These are phyloP conservation scores for Macrolepiota dolichaula DNA, from an alignment of 768 basidiomycete species.

Conservation along the genomic window DNA sequence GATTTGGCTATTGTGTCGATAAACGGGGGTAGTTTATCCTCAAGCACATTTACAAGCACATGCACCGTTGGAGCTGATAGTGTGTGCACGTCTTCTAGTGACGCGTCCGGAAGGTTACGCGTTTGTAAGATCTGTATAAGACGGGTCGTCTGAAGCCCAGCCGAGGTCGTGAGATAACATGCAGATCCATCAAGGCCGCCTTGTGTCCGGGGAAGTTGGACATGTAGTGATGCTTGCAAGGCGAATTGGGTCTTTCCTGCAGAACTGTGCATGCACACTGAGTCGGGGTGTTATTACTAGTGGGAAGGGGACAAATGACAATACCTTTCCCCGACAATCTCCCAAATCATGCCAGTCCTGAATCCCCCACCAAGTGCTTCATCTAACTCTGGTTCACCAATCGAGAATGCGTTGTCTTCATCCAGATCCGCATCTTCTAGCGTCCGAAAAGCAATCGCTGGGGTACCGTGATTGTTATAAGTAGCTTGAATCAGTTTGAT, in stretches of 20 bases:
- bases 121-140: conserved; percentile 60
- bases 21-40: conserved; percentile 49
- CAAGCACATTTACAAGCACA: conserved; percentile 53
- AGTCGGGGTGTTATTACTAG: conserved; percentile 6
- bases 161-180: conserved; percentile 77
- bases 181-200: conserved; percentile 65
- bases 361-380: conserved; percentile 75
- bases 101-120: conserved; percentile 40
- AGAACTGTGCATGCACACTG: conserved; percentile 50
- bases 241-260: conserved; percentile 94
- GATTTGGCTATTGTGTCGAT: conserved; percentile 32
- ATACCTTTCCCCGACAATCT: conserved; percentile 87
- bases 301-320: conserved; percentile 8
- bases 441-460: conserved; percentile 29
- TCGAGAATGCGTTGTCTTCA: conserved; percentile 54
- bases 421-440: conserved; percentile 37
- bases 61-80: conserved; percentile 52
- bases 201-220: conserved; percentile 59
- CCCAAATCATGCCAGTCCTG: conserved; percentile 78
- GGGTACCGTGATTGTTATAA: conserved; percentile 33
- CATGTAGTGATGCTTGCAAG: conserved; percentile 75
- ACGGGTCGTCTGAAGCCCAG: conserved; percentile 63
- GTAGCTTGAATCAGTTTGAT: conserved; percentile 48
- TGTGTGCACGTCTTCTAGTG: conserved; percentile 58
- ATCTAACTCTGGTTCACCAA: conserved; percentile 74